Conservation (phyloP, 1,284 basidiomycete genomes). For the Pseudozyma thailandica region DNA sequence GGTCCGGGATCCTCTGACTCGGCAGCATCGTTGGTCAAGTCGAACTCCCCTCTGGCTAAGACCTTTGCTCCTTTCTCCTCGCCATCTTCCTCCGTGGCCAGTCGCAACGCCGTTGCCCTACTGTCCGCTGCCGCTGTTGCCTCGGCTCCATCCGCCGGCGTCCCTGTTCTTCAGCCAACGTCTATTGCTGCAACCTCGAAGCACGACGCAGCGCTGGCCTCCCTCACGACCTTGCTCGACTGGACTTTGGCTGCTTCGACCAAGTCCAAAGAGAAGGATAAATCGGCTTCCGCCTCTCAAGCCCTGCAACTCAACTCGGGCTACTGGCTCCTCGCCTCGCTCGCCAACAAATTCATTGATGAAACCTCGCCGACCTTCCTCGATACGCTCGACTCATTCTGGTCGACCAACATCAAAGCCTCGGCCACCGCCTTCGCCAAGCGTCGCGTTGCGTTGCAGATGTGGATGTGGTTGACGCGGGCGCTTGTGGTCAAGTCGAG, state of each 20-base stretch:
- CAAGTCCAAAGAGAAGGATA: background rate
- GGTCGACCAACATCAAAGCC: slow-evolving; percentile 26
- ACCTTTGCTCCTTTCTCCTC: slow-evolving; percentile 7
- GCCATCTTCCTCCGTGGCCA: slow-evolving; percentile 6
- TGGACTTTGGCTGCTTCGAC: slow-evolving; percentile 19
- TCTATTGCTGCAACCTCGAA: background rate
- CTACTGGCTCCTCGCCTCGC: slow-evolving; percentile 17
- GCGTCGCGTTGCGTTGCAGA: slow-evolving; percentile 34
- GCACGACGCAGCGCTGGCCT: slow-evolving; percentile 23
- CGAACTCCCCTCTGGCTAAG: slow-evolving; percentile 5
- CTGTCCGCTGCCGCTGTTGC: slow-evolving; percentile 40
- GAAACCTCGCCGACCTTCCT: slow-evolving; percentile 33
- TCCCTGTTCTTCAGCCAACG: background rate
- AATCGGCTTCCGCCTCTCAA: background rate
- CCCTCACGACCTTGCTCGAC: slow-evolving; percentile 22
- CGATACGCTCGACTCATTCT: slow-evolving; percentile 46
- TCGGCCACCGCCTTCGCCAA: background rate
- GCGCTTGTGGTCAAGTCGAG: slow-evolving; percentile 51
- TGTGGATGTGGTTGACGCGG: slow-evolving; percentile 59
- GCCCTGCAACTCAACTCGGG: slow-evolving; percentile 36
- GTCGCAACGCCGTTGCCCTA: slow-evolving; percentile 25
- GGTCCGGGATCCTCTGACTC: background rate
- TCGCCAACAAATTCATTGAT: slow-evolving; percentile 59
- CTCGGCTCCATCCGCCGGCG: slow-evolving; percentile 18
- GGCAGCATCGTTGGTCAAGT: slow-evolving; percentile 8